phyloP scores from a whole-genome alignment of 768 basidiomycete species.

The Suillus subaureus region DNA sequence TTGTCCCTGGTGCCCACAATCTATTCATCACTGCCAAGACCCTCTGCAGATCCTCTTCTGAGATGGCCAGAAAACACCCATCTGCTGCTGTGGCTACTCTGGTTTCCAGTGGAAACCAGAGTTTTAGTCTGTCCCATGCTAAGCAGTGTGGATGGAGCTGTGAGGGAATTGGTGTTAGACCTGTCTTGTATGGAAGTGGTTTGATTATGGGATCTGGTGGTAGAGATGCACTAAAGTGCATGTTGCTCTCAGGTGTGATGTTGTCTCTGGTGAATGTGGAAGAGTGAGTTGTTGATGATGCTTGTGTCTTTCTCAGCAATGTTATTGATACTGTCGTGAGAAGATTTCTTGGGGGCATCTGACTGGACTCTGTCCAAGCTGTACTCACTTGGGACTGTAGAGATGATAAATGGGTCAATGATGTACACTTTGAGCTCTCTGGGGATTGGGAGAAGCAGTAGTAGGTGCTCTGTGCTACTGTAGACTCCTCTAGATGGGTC shows the following conservation, averaged over 20 bases:
- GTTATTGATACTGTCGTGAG: conserved; percentile 8
- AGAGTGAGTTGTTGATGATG: neutral
- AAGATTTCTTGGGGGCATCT: conserved; percentile 13
- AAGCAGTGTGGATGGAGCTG: too few relatives aligned
- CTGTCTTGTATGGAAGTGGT: neutral
- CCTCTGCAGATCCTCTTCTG: too few relatives aligned
- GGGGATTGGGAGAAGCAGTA: conserved; percentile 15
- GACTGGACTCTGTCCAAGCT: neutral
- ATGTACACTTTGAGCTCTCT: neutral
- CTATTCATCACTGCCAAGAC: too few relatives aligned
- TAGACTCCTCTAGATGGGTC: conserved; percentile 7
- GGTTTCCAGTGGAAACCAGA: too few relatives aligned
- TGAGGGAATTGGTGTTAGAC: too few relatives aligned
- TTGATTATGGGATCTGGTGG: neutral
- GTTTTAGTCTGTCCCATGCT: too few relatives aligned
- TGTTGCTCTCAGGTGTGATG: neutral
- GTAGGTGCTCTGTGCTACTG: neutral
- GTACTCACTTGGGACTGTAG: neutral
- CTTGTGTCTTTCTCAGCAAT: neutral
- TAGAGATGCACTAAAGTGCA: neutral
- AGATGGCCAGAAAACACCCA: too few relatives aligned
- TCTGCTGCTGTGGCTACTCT: too few relatives aligned
- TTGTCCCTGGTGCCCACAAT: too few relatives aligned
- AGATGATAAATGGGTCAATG: neutral
- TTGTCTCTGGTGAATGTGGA: conserved; percentile 14